Evolutionary conservation across 495 filamentous ascomycete genomes (phyloP), one percentile per base, ranked within the genome.

Genomic region (Thermothielavioides terrestris): DNA sequence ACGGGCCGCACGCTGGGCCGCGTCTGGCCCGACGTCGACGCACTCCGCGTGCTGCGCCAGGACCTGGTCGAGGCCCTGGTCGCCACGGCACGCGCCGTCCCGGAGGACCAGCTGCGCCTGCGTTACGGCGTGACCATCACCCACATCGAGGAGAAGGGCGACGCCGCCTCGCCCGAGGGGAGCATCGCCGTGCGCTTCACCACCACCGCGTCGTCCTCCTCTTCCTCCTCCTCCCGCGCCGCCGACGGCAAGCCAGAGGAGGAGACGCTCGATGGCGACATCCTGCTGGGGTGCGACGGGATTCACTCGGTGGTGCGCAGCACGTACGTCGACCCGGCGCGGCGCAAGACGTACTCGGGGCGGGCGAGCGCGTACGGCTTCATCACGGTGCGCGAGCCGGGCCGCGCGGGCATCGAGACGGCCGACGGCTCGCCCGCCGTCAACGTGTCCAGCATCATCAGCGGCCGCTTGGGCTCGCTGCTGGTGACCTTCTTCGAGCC

Each of bases 251-350:
- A 22, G 9, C 30, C 9, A 3, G 30, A 32, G 6, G 30, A 58
- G 1, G 66, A 67, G 0, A 59, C 62, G 4, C 73, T 68, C 0
- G 60, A 62, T 21, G 78, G 69, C 0, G 76, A 83, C 47, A 57
- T 83, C 5, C 62, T 83, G 2, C 58, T 83, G 7, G 80, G 79
- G 37, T 82, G 79, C 58, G 81, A 84, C 53, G 81, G 81, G 5
- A 78, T 83, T n/a, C 76, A 80, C 60, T 83, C 79, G 1, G 67
- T 68, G 15, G 70, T 76, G 9, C 73, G 80, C 10, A 70, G 67
- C 15, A 58, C 66, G 14, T 77, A 75, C 54, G 70, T 83, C 27
- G 77, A 80, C 50, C 70, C 72, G 0, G 61, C 61, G 7, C 64
- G 71, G 7, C 65, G 67, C 15, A 70, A 73, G 6, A 64, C 72